These are phyloP conservation scores for Papilionanthe hybrid DNA, from an alignment of 116 monocot species.

Conservation along the genomic window DNA sequence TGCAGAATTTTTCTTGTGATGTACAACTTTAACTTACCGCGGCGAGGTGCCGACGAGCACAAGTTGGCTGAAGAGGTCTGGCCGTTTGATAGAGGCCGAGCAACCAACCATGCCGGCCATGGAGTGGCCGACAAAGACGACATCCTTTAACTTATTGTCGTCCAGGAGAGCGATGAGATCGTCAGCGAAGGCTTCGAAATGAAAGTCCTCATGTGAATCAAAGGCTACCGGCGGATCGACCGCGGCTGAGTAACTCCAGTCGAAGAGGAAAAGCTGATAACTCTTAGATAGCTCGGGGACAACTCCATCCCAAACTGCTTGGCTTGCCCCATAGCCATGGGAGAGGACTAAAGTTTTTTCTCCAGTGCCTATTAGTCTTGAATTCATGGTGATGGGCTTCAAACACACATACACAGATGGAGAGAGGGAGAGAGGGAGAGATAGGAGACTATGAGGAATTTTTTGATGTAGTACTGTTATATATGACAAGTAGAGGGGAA, in stretches of 20 bases:
- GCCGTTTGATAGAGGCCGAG: constrained; percentile 59
- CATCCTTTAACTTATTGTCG: constrained; percentile 21
- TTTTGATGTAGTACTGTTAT: too few species aligned
- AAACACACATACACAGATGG: neutral
- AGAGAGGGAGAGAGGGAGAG: constrained; percentile 13
- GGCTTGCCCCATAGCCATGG: constrained; percentile 76
- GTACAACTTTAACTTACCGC: constrained; percentile 23
- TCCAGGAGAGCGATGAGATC: constrained; percentile 53
- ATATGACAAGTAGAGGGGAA: too few species aligned
- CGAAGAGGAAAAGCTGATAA: constrained; percentile 53
- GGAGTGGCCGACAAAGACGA: constrained; percentile 66
- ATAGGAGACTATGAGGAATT: neutral
- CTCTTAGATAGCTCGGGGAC: constrained; percentile 27
- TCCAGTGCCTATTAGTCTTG: constrained; percentile 41
- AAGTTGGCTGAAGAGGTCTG: constrained; percentile 62
- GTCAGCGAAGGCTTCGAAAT: constrained; percentile 41
- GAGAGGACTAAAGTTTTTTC: constrained; percentile 48
- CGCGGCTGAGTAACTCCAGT: constrained; percentile 57
- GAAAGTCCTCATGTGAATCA: constrained; percentile 12
- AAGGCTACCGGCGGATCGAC: constrained; percentile 5
- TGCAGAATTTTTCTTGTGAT: neutral
- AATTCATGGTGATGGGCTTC: constrained; percentile 25
- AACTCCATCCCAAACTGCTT: constrained; percentile 55
- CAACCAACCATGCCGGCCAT: constrained; percentile 84
- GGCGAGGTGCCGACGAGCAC: constrained; percentile 71